Evolutionary conservation across 2,329 filamentous ascomycete species (phyloP).

Genomic region (Botrytis porri): DNA sequence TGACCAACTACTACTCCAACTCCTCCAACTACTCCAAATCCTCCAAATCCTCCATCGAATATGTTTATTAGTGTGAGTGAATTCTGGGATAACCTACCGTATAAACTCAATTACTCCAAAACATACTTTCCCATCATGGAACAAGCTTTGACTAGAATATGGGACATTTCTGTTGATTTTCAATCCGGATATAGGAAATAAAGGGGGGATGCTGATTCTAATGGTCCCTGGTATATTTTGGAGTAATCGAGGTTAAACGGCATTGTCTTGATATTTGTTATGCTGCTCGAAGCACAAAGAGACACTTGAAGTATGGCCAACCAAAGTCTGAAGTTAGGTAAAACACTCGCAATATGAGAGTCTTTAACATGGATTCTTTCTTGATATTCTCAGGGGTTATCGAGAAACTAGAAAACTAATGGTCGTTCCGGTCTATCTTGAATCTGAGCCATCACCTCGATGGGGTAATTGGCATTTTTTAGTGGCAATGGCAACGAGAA

Average conservation of each 20-base stretch:
- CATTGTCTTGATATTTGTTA: neutral
- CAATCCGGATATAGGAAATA: neutral
- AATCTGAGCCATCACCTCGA: conserved; percentile 4
- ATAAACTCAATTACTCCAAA: neutral
- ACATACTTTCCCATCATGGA: neutral
- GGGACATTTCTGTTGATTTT: neutral
- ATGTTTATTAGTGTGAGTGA: neutral
- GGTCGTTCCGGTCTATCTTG: neutral
- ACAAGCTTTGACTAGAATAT: neutral
- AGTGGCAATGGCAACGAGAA: conserved; percentile 11
- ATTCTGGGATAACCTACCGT: neutral
- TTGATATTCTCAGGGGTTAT: neutral
- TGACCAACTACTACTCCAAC: neutral
- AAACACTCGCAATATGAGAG: neutral
- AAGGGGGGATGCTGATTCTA: neutral
- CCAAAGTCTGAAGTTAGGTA: neutral
- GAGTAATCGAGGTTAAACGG: neutral
- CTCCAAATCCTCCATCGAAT: neutral
- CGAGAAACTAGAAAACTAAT: neutral
- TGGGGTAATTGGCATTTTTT: neutral
- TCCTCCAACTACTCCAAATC: neutral
- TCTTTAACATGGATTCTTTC: neutral
- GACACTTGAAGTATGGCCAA: neutral
- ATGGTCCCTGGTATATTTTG: neutral
- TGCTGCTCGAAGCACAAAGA: neutral